Percentiles rank a stretch among this genome's conserved stretches.
Evolutionary conservation across 2,329 filamentous ascomycete species (phyloP).

Genomic region (Diplodia sapinea): DNA sequence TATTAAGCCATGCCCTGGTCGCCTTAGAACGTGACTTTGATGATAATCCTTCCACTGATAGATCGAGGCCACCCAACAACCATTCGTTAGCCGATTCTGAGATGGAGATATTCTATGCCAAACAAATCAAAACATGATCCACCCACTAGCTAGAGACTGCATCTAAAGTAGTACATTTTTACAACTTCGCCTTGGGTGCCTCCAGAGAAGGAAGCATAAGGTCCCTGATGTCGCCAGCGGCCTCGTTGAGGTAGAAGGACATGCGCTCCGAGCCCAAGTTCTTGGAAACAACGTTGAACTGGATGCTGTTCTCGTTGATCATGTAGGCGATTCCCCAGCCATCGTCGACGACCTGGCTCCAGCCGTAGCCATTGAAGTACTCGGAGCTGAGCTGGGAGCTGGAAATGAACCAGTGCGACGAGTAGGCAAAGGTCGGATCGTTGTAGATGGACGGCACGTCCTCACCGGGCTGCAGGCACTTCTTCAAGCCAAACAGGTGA

Average conservation of each 20-base stretch:
- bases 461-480: constrained; percentile 80
- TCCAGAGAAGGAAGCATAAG: constrained; percentile 81
- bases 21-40: not conserved
- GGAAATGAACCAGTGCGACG: constrained; percentile 85
- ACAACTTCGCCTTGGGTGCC: constrained; percentile 85
- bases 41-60: not conserved
- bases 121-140: not conserved
- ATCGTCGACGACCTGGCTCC: constrained; percentile 95
- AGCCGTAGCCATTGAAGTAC: constrained; percentile 98
- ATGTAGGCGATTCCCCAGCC: constrained; percentile 99
- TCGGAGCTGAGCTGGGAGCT: constrained; percentile 91
- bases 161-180: constrained; percentile 49
- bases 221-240: constrained; percentile 86
- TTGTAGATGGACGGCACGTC: constrained; percentile 81
- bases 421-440: constrained; percentile 86
- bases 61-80: not conserved
- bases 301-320: constrained; percentile 99
- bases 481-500: constrained; percentile 97
- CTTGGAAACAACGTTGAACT: constrained; percentile 98
- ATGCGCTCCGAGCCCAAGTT: constrained; percentile 85
- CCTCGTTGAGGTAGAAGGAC: constrained; percentile 95
- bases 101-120: not conserved
- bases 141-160: not conserved
- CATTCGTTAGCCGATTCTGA: not conserved
- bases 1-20: not conserved